Evolutionary conservation across 805 yeast genomes (phyloP).

Genomic region (Saccharomycopsis javanensis): DNA sequence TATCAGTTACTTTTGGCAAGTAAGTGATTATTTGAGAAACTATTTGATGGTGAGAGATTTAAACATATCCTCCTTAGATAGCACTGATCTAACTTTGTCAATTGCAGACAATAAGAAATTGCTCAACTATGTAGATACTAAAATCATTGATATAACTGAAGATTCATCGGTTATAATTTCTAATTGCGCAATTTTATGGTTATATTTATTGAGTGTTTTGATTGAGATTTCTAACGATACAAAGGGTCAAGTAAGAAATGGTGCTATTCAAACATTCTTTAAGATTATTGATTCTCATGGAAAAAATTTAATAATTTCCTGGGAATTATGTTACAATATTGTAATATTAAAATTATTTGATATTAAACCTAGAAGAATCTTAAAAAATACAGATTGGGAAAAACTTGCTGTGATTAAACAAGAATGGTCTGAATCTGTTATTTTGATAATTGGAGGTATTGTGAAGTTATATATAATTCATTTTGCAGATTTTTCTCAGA

Average conservation of each 20-base stretch:
- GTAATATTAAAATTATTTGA: slow-evolving; percentile 48
- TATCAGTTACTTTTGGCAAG: slow-evolving; percentile 84
- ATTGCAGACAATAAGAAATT: slow-evolving; percentile 24
- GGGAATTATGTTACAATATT: slow-evolving; percentile 59
- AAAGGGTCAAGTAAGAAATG: slow-evolving; percentile 77
- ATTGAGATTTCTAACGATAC: slow-evolving; percentile 54
- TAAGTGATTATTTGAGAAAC: slow-evolving; percentile 63
- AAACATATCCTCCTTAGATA: not conserved
- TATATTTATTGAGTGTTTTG: slow-evolving; percentile 51
- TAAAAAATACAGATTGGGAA: slow-evolving; percentile 19
- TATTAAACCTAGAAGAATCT: slow-evolving; percentile 15
- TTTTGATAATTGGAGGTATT: slow-evolving; percentile 55
- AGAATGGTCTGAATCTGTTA: slow-evolving; percentile 53
- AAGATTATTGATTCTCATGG: slow-evolving; percentile 72
- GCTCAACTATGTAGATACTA: slow-evolving; percentile 14
- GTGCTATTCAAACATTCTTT: slow-evolving; percentile 82
- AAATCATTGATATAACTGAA: slow-evolving; percentile 8
- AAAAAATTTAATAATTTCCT: slow-evolving; percentile 37
- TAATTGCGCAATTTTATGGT: slow-evolving; percentile 41
- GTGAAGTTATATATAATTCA: slow-evolving; percentile 50
- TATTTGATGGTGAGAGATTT: slow-evolving; percentile 1
- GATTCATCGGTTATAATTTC: slow-evolving; percentile 24
- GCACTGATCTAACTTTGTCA: slow-evolving; percentile 12
- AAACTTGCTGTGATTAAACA: slow-evolving; percentile 11
- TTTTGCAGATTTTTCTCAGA: slow-evolving; percentile 29